These are phyloP conservation scores for Ulvella scutata DNA, from an alignment of 139 green algal genomes.

Conservation along the genomic window DNA sequence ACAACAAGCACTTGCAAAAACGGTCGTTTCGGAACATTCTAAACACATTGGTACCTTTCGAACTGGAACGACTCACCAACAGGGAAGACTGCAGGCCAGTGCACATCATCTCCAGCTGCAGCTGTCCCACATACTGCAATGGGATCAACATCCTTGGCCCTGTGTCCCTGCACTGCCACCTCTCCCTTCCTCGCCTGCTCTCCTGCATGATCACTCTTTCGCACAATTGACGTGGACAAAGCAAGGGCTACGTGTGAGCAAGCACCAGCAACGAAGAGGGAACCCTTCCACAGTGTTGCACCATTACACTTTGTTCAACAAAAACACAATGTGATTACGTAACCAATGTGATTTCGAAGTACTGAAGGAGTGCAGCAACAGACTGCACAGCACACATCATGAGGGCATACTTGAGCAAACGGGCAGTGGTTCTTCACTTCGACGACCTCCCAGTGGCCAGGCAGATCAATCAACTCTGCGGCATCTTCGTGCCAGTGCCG, in stretches of 20 bases:
- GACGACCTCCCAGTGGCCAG: conserved; percentile 20
- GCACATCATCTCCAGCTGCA: conserved; percentile 46
- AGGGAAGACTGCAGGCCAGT: conserved; percentile 16
- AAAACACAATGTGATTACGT: too few relatives aligned
- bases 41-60: conserved; percentile 32
- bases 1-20: conserved; percentile 34
- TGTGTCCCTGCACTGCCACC: neutral
- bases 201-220: neutral
- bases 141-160: conserved; percentile 7
- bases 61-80: conserved; percentile 31
- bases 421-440: conserved; percentile 48
- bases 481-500: neutral
- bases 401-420: conserved; percentile 15
- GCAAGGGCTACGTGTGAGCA: too few relatives aligned
- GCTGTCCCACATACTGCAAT: conserved; percentile 31
- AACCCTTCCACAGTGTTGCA: too few relatives aligned
- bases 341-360: too few relatives aligned
- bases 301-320: too few relatives aligned
- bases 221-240: neutral
- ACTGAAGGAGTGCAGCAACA: too few relatives aligned
- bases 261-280: too few relatives aligned
- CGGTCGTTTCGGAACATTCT: conserved; percentile 25
- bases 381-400: neutral
- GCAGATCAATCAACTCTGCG: conserved; percentile 2
- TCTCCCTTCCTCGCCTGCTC: neutral